Base-by-base conservation (phyloP, 768 basidiomycete species). In the Naematelia aurantialba region DNA sequence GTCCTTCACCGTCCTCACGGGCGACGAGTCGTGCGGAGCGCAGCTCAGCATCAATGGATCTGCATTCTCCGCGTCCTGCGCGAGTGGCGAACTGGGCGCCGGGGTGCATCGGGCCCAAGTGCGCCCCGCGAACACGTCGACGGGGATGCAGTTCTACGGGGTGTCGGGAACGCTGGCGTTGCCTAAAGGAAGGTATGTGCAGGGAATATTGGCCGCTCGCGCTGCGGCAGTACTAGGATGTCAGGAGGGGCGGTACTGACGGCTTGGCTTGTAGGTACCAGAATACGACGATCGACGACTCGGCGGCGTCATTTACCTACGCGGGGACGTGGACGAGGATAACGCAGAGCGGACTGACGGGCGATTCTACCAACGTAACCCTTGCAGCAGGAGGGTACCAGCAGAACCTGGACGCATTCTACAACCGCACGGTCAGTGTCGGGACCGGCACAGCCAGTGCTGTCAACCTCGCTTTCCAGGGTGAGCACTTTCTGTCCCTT, bases 321-420 rank as follows among this genome's bases (percentile, higher is more conserved):
- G 30, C 60, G 30, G 58, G 50, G 0, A 50, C 39, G 31, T 71
- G 69, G 69, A 66, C 63, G 19, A 42, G 57, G 22, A 24, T 67
- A 39, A 39, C 26, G 10, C 21, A 25, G 13, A 48, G 49, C 12
- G 42, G 52, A n/a, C 25, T 47, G 3, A 13, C 46, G 14, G 58
- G 58, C 25, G 22, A 22, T 12, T 8, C 8, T 39, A 17, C 8
- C 8, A 39, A 39, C 17, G 34, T 8, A 17, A 50, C 49, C 3
- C 22, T 17, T 22, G 62, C 52, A 5, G 30, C 47, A 1, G 25
- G 22, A 3, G 14, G 17, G 11, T 66, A 46, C 29, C 30, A 26
- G n/a, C 4, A 10, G 1, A 52, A 58, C 25, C 24, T 39, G 8
- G 55, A 45, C 3, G 60, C 52, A 13, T 63, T 65, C 31, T 67